Evolutionary conservation across 2,329 filamentous ascomycete genomes (phyloP), one percentile per base, ranked within the genome.

Genomic region (Ceratocystis eucalypticola): DNA sequence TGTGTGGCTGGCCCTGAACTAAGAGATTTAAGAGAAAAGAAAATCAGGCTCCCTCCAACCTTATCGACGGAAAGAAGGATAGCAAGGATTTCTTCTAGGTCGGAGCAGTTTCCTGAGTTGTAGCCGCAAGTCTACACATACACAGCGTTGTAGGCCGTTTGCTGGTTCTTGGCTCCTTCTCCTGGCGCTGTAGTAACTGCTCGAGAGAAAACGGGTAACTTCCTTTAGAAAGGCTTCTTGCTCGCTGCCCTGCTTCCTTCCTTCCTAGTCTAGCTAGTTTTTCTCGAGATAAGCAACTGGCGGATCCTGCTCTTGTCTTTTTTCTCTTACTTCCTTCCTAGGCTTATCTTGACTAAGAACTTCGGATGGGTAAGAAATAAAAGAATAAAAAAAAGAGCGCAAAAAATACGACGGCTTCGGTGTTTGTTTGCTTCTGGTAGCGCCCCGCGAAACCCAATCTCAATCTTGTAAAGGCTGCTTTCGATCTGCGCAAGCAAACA

Each of bases 1-100:
- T 41, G 8, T 10, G 15, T 50, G 46, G 10, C 46, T 20, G 17
- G 46, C 46, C 37, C 37, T 41, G 10, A 41, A 50, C 46, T 10
- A 59, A 59, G n/a, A n/a, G 4, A n/a, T 15, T 30, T 33, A 22
- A 30, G 4, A 30, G 17, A 17, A 57, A 17, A 7, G 53, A 17
- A 12, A 20, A 2, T 15, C 53, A 59, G 53, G 53, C 33, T 37
- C 53, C 53, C 28, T 59, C 53, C 53, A 33, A 4, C 37, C 48
- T 53, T 53, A 28, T 53, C 20, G 37, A 41, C 37, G 37, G 37
- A 53, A 53, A 12, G 48, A 53, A 28, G n/a, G 28, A 59, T 59
- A 59, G 53, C 53, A 59, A 59, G 53, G 53, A 37, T 59, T 20
- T 59, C 28, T n/a, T 59, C 53, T 59, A 17, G 28, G 10, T n/a